Evolutionary conservation across 106 monocot genomes (phyloP).

Genomic region (Gastrodia elata): DNA sequence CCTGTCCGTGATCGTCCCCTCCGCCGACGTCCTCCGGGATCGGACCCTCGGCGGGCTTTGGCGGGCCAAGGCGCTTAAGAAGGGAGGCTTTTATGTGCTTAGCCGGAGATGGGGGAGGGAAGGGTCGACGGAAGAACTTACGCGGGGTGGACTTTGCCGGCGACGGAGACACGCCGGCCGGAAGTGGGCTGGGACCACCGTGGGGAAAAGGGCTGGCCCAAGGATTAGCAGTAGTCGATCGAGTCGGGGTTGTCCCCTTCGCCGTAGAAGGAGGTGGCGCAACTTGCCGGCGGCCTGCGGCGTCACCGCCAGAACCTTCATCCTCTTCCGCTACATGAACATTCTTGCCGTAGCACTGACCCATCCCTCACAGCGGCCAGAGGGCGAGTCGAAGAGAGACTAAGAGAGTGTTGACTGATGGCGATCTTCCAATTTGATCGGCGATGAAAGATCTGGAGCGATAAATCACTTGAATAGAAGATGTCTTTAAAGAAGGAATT

Average conservation of each 20-base stretch:
- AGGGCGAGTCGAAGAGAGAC: neutral
- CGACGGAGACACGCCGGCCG: slow-evolving; percentile 38
- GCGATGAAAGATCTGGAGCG: neutral
- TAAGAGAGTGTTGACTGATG: neutral
- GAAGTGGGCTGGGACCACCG: slow-evolving; percentile 20
- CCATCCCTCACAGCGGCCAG: slow-evolving; percentile 24
- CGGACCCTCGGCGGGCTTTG: slow-evolving; percentile 28
- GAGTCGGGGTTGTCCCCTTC: slow-evolving; percentile 21
- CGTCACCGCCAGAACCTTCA: slow-evolving; percentile 12
- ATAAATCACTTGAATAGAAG: neutral
- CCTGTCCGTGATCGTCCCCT: slow-evolving; percentile 11
- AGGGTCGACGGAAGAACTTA: slow-evolving; percentile 41
- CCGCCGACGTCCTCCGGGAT: slow-evolving; percentile 46
- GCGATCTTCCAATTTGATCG: neutral
- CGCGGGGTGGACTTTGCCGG: slow-evolving; percentile 53
- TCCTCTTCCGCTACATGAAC: slow-evolving; percentile 25
- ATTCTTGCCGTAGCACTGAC: slow-evolving; percentile 63
- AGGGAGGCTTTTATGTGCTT: slow-evolving; percentile 44
- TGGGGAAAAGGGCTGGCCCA: slow-evolving; percentile 50
- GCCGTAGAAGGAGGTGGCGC: slow-evolving; percentile 1
- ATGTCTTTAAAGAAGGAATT: neutral
- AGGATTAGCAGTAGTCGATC: slow-evolving; percentile 21
- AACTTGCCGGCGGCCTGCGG: slow-evolving; percentile 3
- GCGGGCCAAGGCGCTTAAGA: slow-evolving; percentile 17
- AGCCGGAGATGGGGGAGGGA: slow-evolving; percentile 47